Evolutionary conservation across 148 eudicot species (phyloP).

Genomic region (Silene latifolia): DNA sequence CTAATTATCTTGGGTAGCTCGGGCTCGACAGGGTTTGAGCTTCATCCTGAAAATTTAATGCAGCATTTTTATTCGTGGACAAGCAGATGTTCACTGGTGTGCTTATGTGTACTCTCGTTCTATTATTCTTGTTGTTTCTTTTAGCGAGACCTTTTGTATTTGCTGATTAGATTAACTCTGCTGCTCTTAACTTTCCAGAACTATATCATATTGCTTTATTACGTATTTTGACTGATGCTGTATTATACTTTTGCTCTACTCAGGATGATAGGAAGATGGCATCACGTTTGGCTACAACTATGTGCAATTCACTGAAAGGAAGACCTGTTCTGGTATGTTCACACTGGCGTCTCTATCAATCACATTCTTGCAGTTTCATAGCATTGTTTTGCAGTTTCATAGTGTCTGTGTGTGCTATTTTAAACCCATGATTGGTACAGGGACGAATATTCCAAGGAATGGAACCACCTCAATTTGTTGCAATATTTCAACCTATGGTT

Average conservation of each 20-base stretch:
- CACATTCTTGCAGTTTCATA: slow-evolving; percentile 8
- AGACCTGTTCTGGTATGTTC: slow-evolving; percentile 81
- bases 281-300: slow-evolving; percentile 67
- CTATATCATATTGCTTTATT: neutral
- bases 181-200: neutral
- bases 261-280: slow-evolving; percentile 92
- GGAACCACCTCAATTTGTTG: slow-evolving; percentile 95
- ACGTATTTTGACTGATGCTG: neutral
- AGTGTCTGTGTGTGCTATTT: neutral
- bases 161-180: neutral
- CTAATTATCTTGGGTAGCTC: too few species aligned
- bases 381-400: neutral
- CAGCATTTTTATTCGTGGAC: neutral
- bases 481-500: slow-evolving; percentile 94
- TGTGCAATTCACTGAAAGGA: slow-evolving; percentile 91
- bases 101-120: neutral
- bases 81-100: neutral
- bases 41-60: too few species aligned
- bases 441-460: slow-evolving; percentile 88
- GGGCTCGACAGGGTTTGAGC: neutral
- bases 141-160: neutral
- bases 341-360: slow-evolving; percentile 5
- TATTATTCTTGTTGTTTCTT: neutral
- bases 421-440: slow-evolving; percentile 32
- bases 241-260: slow-evolving; percentile 7